Conservation (phyloP, 2,329 filamentous ascomycete genomes). For the Neofusicoccum sp. region DNA sequence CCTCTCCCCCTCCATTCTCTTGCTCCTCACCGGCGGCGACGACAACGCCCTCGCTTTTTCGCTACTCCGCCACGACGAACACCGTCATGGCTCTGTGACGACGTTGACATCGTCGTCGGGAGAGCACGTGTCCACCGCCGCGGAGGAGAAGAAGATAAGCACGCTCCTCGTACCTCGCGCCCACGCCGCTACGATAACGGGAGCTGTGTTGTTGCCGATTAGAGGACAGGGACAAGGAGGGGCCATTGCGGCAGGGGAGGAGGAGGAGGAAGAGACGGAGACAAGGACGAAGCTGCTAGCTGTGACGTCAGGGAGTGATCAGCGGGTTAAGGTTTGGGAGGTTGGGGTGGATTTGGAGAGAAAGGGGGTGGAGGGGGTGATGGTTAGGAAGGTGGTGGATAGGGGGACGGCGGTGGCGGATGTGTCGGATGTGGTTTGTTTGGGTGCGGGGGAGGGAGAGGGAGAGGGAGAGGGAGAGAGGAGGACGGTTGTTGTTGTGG, state of each 20-base stretch:
- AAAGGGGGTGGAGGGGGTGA: neutral
- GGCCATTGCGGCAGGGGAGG: too few relatives aligned
- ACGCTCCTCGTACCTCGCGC: constrained; percentile 57
- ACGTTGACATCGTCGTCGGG: too few relatives aligned
- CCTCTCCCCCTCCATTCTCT: constrained; percentile 32
- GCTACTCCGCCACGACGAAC: constrained; percentile 28
- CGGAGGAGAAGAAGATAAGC: neutral
- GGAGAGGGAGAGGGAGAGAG: neutral
- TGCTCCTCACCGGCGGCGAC: constrained; percentile 80
- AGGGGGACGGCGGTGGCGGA: constrained; percentile 19
- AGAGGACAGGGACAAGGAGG: neutral
- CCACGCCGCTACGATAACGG: constrained; percentile 73
- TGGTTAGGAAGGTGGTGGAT: neutral
- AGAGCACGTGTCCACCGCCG: too few relatives aligned
- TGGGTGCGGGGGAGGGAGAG: neutral
- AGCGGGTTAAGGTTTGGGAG: constrained; percentile 52
- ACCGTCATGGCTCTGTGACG: constrained; percentile 25
- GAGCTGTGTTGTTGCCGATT: constrained; percentile 46
- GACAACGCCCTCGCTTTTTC: constrained; percentile 77
- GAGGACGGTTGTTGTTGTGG: constrained; percentile 12
- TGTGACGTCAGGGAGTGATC: constrained; percentile 49
- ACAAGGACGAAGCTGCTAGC: constrained; percentile 25
- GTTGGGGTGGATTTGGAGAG: constrained; percentile 26
- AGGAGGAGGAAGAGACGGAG: neutral
- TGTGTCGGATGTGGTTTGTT: constrained; percentile 5